Base-by-base conservation (phyloP, 2,329 filamentous ascomycete genomes). In the Lasiodiplodia gonubiensis region DNA sequence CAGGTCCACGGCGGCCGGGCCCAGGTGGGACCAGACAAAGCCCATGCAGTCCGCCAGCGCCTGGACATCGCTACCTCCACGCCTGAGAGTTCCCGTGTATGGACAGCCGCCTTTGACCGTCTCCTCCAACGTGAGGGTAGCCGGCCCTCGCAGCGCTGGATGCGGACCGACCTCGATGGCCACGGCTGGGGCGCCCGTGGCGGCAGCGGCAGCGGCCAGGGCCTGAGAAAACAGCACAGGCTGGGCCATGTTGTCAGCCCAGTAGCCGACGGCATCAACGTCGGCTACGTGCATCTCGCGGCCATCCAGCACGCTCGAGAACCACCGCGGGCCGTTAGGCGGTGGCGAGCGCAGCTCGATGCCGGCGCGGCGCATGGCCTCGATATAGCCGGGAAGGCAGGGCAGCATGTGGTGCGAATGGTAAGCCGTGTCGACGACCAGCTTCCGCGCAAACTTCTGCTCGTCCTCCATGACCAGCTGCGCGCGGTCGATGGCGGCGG, bases 131-230 rank as follows among this genome's bases (percentile, higher is more conserved):
- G 74, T 81, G 61, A 82, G 76, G 2, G 68, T 72, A 0, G 77
- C 74, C 0, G 83, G 82, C 0, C 77, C 77, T 69, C 80, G 81
- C 10, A 85, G 75, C 4, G 80, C 78, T 0, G 82, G 78, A 68
- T 84, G 82, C 1, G 82, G 80, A 0, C 83, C 83, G 8, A 84
- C 70, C 66, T 85, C 83, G 4, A 85, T 71, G 18, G 72, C 77
- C 11, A 79, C 74, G 3, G 66, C 64, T 0, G 79, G 18, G 0
- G 78, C 68, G 1, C 66, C 37, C 7, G 59, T 8, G 57, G 69
- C 53, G 21, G 11, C 6, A 18, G 37, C n/a, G 3, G 53, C 53
- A 6, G 30, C n/a, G 6, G 30, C 4, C 0, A 79, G 18, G 0
- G 78, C 69, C 4, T 66, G 37, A 2, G 74, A 74, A 68, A 86